A percentile compares a stretch with the other conserved stretches of the same genome.
Evolutionary conservation across 371 early-diverging fungal genomes (phyloP).

Genomic region (Haplosporangium sp.): DNA sequence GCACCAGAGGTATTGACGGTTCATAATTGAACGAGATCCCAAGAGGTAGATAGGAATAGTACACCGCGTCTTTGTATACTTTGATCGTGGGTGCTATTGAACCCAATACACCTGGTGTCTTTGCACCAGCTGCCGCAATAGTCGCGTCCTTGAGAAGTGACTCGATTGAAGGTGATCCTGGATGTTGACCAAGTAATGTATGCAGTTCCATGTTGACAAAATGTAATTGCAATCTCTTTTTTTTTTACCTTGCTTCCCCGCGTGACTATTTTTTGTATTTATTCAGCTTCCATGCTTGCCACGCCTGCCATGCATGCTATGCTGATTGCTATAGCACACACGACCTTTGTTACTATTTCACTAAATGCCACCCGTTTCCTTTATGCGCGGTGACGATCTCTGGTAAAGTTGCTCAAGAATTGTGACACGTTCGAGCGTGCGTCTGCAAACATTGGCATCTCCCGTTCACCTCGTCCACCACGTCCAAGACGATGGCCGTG

Average conservation of each 20-base stretch:
- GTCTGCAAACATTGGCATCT: constrained; percentile 26
- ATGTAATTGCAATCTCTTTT: background rate
- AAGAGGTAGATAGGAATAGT: constrained; percentile 28
- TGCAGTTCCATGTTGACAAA: constrained; percentile 27
- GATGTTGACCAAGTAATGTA: constrained; percentile 28
- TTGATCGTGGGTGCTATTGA: constrained; percentile 24
- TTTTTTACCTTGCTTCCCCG: no score
- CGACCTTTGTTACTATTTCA: background rate
- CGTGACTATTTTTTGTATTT: no score
- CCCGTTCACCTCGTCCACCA: constrained; percentile 31
- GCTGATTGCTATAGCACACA: no score
- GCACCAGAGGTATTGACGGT: constrained; percentile 15
- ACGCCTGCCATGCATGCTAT: no score
- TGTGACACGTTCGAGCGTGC: constrained; percentile 28
- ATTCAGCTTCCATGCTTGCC: no score
- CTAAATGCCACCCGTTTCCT: background rate
- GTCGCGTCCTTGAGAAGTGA: constrained; percentile 2
- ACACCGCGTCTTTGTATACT: constrained; percentile 33
- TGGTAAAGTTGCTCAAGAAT: constrained; percentile 41
- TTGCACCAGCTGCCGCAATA: background rate
- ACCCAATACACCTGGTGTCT: no score
- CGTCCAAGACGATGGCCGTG: constrained; percentile 4
- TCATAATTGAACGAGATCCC: constrained; percentile 42
- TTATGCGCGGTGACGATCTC: constrained; percentile 31
- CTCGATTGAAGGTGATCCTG: constrained; percentile 8